These are phyloP conservation scores for Tylopilus intermedius DNA, from an alignment of 768 basidiomycete species.

Conservation along the genomic window DNA sequence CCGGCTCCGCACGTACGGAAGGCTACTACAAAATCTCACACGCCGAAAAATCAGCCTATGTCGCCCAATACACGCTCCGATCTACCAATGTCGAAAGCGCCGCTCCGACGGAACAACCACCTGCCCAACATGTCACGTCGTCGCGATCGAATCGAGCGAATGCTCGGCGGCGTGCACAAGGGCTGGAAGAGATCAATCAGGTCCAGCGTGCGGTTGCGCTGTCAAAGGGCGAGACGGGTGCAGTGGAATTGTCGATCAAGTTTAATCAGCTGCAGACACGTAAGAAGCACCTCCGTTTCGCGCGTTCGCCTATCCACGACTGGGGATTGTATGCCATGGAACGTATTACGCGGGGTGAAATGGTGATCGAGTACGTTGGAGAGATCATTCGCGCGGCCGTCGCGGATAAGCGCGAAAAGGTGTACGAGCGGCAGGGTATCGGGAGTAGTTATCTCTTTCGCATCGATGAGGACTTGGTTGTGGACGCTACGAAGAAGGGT, in stretches of 20 bases:
- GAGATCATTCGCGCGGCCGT: slow-evolving; percentile 94
- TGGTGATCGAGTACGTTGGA: slow-evolving; percentile 99
- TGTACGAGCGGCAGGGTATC: slow-evolving; percentile 94
- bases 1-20: slow-evolving; percentile 88
- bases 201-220: slow-evolving; percentile 75
- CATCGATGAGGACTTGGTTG: slow-evolving; percentile 96
- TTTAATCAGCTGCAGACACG: slow-evolving; percentile 98
- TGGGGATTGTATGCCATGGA: slow-evolving; percentile 99
- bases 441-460: slow-evolving; percentile 97
- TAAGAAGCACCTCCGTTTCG: slow-evolving; percentile 96
- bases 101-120: slow-evolving; percentile 38
- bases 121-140: slow-evolving; percentile 56
- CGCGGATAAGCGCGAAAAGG: slow-evolving; percentile 95
- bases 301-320: slow-evolving; percentile 92
- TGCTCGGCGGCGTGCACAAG: slow-evolving; percentile 85
- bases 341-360: slow-evolving; percentile 86
- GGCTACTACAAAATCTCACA: slow-evolving; percentile 95
- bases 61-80: slow-evolving; percentile 80
- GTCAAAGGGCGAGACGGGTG: slow-evolving; percentile 69
- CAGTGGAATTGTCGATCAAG: slow-evolving; percentile 77
- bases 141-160: slow-evolving; percentile 90
- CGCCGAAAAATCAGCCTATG: slow-evolving; percentile 85
- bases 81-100: slow-evolving; percentile 42
- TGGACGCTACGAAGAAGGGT: slow-evolving; percentile 98
- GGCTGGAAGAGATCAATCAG: slow-evolving; percentile 91